Evolutionary conservation across 495 filamentous ascomycete genomes (phyloP), one percentile per base, ranked within the genome.

Genomic region (Penicillium cataractarum): DNA sequence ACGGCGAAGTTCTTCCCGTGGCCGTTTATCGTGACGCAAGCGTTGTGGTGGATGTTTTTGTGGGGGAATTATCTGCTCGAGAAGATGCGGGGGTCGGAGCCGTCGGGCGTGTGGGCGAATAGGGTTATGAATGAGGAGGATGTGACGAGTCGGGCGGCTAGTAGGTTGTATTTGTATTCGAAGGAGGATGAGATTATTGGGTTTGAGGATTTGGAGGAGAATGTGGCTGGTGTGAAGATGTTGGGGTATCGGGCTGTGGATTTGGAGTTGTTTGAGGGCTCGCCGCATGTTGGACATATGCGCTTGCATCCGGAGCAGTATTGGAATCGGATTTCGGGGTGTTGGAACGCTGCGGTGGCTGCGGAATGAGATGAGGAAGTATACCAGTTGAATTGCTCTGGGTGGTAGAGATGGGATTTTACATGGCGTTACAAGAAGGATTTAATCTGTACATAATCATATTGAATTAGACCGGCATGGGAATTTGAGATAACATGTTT

Each of bases 261-360:
- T 27, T 51, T 72, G 29, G 74, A 81, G 62, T 64, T 82, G 63
- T 86, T 86, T 58, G 76, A 84, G 55, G 81, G 82, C 21, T 82
- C 81, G 21, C 70, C 76, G 2, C 83, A 86, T 65, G 83, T 86
- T 13, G 81, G 82, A 0, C 84, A 86, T 65, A 82, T 86, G 82
- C 68, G 82, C 27, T 54, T 72, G 60, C 77, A 84, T 60, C 71
- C 78, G 4, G 76, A 82, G 49, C 69, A 79, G 61, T 88, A 87
- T 65, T 87, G 84, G 85, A 62, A 59, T 8, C 75, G 70, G 46
- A 80, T 87, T 46, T 44, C 63, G 31, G 64, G 53, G 21, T 71
- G 72, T 26, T 86, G 84, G 84, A 72, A 75, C 27, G 59, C 63
- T 26, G 59, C 66, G 21, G 8, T 56, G 22, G 35, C 35, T 51